Evolutionary conservation across 305 asterid species (phyloP).

Genomic region (Fraxinus sp.): DNA sequence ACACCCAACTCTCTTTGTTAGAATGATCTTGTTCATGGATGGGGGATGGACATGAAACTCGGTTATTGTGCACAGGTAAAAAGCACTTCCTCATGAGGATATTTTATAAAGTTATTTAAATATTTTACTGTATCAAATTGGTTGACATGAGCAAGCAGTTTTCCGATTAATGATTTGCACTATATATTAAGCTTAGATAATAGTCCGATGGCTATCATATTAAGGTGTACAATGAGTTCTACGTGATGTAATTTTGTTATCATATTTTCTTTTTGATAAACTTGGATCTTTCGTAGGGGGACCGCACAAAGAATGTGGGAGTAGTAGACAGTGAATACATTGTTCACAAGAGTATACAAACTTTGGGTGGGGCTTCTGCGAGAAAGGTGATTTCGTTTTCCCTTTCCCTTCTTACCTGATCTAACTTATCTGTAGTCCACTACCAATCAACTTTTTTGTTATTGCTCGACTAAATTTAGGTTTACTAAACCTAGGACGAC

Average conservation of each 20-base stretch:
- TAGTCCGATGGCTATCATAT: background rate
- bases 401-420: background rate
- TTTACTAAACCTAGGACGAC: background rate
- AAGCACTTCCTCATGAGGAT: background rate
- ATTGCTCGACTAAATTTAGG: background rate
- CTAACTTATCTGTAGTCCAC: background rate
- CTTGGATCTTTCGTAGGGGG: slow-evolving; percentile 57
- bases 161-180: background rate
- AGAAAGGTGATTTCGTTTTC: slow-evolving; percentile 46
- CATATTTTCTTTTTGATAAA: slow-evolving; percentile 10
- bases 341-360: slow-evolving; percentile 95
- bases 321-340: slow-evolving; percentile 91
- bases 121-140: background rate
- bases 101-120: background rate
- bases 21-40: slow-evolving; percentile 99
- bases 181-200: background rate
- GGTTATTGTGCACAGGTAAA: slow-evolving; percentile 97
- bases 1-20: slow-evolving; percentile 28
- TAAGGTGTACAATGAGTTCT: background rate
- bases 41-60: slow-evolving; percentile 99
- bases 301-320: slow-evolving; percentile 84
- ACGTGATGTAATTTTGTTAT: background rate
- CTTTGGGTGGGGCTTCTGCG: slow-evolving; percentile 83
- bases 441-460: background rate
- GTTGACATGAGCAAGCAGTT: slow-evolving; percentile 7